Base-by-base conservation (phyloP, 805 yeast species). In the Metschnikowia continentalis region DNA sequence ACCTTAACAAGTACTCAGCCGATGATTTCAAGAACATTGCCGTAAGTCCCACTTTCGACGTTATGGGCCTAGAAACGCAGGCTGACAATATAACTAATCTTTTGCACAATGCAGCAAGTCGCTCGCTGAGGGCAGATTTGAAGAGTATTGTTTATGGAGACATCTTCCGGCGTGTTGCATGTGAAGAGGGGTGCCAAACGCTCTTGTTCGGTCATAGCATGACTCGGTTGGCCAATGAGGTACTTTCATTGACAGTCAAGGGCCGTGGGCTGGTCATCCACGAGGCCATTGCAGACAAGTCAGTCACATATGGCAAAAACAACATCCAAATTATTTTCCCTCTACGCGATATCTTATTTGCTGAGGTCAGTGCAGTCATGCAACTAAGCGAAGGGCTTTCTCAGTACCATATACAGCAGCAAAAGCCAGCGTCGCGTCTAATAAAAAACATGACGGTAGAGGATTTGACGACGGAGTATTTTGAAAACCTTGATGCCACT, bases 181-280 rank as follows among this genome's bases (percentile, higher is more conserved):
- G 59, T 5, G 65, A 68, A 11, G 66, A 71, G 14, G 61, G 66
- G 0, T 78, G 83, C 58, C 71, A 76, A n/a, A 76, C 87, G n/a
- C 69, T 89, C 3, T 46, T 90, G 7, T 81, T 82, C 71, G 89
- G 92, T 1, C 88, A 84, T 61, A 82, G 87, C 26, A 88, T 89
- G 95, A 87, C 96, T 0, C 76, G 83, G 39, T 64, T 91, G 22
- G 96, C 97, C 1, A 89, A 86, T 59, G 83, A 83, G 54, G 82
- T 88, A n/a, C 72, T 92, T 33, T 76, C 95, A 0, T 67, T 88
- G 49, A 85, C 96, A 0, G 90, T 90, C 5, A 88, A 84, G 60
- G 98, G 98, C 11, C 77, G 96, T 54, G 98, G 97, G 0, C 75
- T 86, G 1, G 76, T 76, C 33, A 77, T 91, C 6, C 78, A 88